Evolutionary conservation across 2,329 filamentous ascomycete genomes (phyloP), one percentile per base, ranked within the genome.

Genomic region (Zarea fungicola): DNA sequence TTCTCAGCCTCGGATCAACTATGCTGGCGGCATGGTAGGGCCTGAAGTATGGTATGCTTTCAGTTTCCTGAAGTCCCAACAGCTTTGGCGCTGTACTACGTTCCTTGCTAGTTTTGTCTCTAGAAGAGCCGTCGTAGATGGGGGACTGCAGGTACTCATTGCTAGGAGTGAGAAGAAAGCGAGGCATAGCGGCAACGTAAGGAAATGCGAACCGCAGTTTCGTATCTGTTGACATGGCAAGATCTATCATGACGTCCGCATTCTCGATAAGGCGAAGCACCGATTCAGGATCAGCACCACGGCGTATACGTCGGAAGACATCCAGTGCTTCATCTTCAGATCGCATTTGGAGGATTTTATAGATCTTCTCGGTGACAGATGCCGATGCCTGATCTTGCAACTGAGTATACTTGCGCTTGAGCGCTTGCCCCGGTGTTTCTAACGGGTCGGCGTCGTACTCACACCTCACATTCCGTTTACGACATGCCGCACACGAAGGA

Each of bases 171-270:
- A 49, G 22, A 14, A 44, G 34, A 34, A 40, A 22, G 2, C 23
- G 26, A 8, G 37, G 26, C 34, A 45, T 35, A 51, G 39, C 16
- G 62, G 51, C 18, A 54, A 60, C 7, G 55, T 47, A 5, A 61
- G 65, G 48, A 39, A 40, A 44, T 3, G 35, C 48, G 25, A 45
- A 44, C 2, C 26, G 18, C 18, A 36, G 21, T 34, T 36, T 36
- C 41, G 43, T 25, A n/a, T 50, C 48, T 9, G 32, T 35, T 10
- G 31, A 19, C 22, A 70, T 52, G 1, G 65, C 57, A 45, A 70
- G 61, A 49, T 72, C 66, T 4, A 72, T 52, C 8, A 72, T 51
- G 4, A 66, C 28, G 48, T 69, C 62, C 6, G 69, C 70, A 19
- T 61, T 60, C 37, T 59, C 61, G 41, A 67, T 58, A 23, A 67